Evolutionary conservation across 2,329 filamentous ascomycete genomes (phyloP), one percentile per base, ranked within the genome.

Genomic region (Aspergillus candidus): DNA sequence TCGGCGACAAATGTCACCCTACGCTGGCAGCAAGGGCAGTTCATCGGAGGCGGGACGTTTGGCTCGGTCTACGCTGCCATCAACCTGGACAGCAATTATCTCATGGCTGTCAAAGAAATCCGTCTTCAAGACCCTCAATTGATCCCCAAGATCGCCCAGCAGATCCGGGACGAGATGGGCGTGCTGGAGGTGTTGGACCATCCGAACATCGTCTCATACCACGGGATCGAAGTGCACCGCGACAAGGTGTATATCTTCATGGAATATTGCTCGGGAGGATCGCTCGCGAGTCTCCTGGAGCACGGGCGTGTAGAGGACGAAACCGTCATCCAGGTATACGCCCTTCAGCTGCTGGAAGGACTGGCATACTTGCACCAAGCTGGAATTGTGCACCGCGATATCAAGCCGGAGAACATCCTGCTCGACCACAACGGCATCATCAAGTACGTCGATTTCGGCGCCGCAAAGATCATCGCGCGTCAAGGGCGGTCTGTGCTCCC

Each of bases 161-260:
- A 97, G 63, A 97, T 98, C 63, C 83, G 85, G 51, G 93, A 98
- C 60, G 93, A 98, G 66, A 97, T 98, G 90, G 85, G 86, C 40
- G 91, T 98, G 4, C 73, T 98, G 38, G 91, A 97, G 67, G 86
- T 96, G 1, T 77, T 98, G 36, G 90, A 98, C 60, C 93, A 98
- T 62, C 93, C 93, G 15, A 98, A 98, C 62, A 88, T 98, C 49
- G 94, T 98, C 15, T 91, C 89, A 8, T 98, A 98, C 69, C 93
- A 93, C 61, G 93, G 93, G 46, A 97, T 98, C 59, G 93, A 98
- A 67, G 93, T 96, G 3, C 93, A 98, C 68, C 82, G 93, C 51
- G 93, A 98, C 74, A 93, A 95, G 62, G 93, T 98, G n/a, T 98
- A 97, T 68, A 96, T 98, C 55, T 98, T 98, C 65, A 98, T 98